Base-by-base conservation (phyloP, 306 rosid species). In the Rosa rugosa region DNA sequence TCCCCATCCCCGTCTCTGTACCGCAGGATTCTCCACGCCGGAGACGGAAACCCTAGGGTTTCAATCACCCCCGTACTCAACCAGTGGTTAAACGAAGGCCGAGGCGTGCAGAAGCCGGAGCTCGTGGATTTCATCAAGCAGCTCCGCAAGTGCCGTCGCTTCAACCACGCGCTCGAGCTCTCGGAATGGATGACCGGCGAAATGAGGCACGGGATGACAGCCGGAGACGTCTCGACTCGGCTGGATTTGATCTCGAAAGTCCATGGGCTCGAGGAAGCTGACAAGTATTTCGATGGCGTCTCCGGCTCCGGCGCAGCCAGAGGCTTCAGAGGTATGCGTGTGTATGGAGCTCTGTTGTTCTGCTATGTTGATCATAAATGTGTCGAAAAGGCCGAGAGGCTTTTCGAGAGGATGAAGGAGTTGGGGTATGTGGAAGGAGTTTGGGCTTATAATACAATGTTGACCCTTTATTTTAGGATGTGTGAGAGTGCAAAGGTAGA, bases 311-410 rank as follows among this genome's bases (percentile, higher is more conserved):
- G 17, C 17, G 0, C 51, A 12, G 38, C 75, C 87, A 69, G 49
- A 0, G 56, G 20, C 6, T 14, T 4, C 14, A 72, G 83, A 80
- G 86, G 38, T 41, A 72, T 80, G 17, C 75, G 71, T 45, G 59
- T 89, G 60, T 80, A 91, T 75, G 89, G 89, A 42, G 80, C 91
- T 70, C 84, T 89, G 75, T 78, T 88, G 46, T 54, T 69, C 53
- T 84, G 96, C 84, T 89, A 83, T 40, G 87, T 81, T 20, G 84
- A 81, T 34, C 82, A 89, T 74, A 83, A 83, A 54, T 85, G 82
- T 67, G 66, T 87, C 84, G 88, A 88, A 38, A 78, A 86, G 76
- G 94, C 94, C 1, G 96, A 93, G 80, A 79, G 60, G 34, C 18
- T 73, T 86, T 85, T 89, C 83, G 69, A 88, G 82, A 85, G 80